Evolutionary conservation across 805 yeast genomes (phyloP).

Genomic region (Pichia manshurica): DNA sequence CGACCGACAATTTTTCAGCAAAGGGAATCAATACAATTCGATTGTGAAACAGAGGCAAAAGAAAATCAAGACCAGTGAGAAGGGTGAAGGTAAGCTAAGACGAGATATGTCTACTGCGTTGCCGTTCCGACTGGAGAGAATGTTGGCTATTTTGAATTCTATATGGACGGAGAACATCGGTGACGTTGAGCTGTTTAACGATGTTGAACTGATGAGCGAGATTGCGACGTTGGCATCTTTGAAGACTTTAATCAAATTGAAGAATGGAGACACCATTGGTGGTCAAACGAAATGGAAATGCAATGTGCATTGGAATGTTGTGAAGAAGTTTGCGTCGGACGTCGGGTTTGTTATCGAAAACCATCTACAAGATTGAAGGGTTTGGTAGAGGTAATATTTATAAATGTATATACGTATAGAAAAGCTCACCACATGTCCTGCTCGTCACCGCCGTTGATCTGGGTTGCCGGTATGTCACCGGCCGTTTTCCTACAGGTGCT

Average conservation of each 20-base stretch:
- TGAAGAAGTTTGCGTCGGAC: slow-evolving; percentile 55
- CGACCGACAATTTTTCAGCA: slow-evolving; percentile 68
- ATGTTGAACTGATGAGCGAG: slow-evolving; percentile 35
- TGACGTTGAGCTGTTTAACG: slow-evolving; percentile 27
- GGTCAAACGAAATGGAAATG: slow-evolving; percentile 75
- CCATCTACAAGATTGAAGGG: slow-evolving; percentile 36
- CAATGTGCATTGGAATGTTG: slow-evolving; percentile 63
- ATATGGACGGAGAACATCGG: slow-evolving; percentile 43
- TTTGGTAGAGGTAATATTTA: not conserved
- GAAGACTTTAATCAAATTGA: slow-evolving; percentile 27
- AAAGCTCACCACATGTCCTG: slow-evolving; percentile 30
- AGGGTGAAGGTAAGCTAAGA: slow-evolving; percentile 44
- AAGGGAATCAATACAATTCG: slow-evolving; percentile 43
- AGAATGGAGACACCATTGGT: slow-evolving; percentile 42
- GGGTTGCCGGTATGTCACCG: slow-evolving; percentile 23
- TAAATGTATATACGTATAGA: not conserved
- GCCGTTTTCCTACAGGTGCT: slow-evolving; percentile 18
- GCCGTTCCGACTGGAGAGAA: slow-evolving; percentile 69
- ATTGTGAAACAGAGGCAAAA: slow-evolving; percentile 33
- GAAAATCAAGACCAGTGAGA: slow-evolving; percentile 21
- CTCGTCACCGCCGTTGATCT: slow-evolving; percentile 20
- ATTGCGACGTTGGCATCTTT: slow-evolving; percentile 32
- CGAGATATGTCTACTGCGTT: slow-evolving; percentile 65
- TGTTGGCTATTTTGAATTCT: slow-evolving; percentile 73
- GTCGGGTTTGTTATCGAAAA: slow-evolving; percentile 61